Percentiles rank a stretch among this genome's conserved stretches.
Conservation (phyloP, 768 basidiomycete genomes). For the Pisolithus marmoratus region DNA sequence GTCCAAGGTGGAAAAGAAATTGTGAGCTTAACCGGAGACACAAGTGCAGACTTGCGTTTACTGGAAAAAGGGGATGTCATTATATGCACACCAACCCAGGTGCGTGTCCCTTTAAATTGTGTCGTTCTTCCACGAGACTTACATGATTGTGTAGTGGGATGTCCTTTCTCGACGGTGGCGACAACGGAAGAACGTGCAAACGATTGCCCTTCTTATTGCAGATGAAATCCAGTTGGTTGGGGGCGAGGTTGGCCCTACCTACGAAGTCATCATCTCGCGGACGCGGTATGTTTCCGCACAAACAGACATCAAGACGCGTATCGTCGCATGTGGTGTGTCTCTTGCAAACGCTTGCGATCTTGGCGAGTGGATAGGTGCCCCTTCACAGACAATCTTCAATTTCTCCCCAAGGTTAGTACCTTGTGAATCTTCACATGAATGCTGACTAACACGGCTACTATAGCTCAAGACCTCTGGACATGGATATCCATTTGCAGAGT, state of each 20-base stretch:
- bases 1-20: conserved; percentile 93
- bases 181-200: conserved; percentile 94
- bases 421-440: neutral
- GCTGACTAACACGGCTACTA: conserved; percentile 7
- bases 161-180: conserved; percentile 92
- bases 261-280: conserved; percentile 92
- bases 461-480: conserved; percentile 92
- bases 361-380: conserved; percentile 96
- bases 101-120: conserved; percentile 28
- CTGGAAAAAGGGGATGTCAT: conserved; percentile 91
- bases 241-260: conserved; percentile 92
- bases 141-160: conserved; percentile 67
- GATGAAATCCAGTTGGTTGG: conserved; percentile 96
- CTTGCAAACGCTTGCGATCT: conserved; percentile 93
- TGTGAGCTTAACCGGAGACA: conserved; percentile 90
- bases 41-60: conserved; percentile 82
- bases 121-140: neutral
- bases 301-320: conserved; percentile 86
- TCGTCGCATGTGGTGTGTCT: conserved; percentile 93
- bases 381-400: conserved; percentile 94
- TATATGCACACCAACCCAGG: conserved; percentile 89
- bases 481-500: conserved; percentile 96
- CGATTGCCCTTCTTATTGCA: conserved; percentile 85
- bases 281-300: conserved; percentile 96
- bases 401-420: conserved; percentile 77